phyloP scores from a whole-genome alignment of 805 yeast species.

The Cyberlindnera maritima region DNA sequence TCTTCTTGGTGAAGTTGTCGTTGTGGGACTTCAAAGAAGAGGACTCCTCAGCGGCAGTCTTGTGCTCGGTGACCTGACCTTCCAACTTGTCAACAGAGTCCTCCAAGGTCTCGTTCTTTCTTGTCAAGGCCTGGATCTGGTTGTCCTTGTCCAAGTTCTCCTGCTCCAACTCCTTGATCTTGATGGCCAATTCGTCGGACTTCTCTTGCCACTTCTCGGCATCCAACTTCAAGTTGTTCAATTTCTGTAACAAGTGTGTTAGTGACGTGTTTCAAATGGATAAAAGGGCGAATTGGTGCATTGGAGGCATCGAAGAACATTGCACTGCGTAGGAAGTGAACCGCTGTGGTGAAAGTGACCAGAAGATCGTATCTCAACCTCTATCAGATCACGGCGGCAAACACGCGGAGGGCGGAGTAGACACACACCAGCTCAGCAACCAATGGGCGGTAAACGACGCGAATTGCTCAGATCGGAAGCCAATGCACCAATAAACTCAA shows the following conservation, averaged over 20 bases:
- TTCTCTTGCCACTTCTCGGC: constrained; percentile 98
- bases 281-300: not conserved
- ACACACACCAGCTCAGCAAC: too few relatives aligned
- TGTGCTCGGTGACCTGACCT: constrained; percentile 66
- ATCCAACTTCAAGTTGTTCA: constrained; percentile 85
- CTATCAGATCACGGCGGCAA: too few relatives aligned
- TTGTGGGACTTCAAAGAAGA: constrained; percentile 84
- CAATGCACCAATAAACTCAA: too few relatives aligned
- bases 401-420: too few relatives aligned
- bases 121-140: constrained; percentile 87
- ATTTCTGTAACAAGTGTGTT: constrained; percentile 48
- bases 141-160: constrained; percentile 90
- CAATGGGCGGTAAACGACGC: not conserved
- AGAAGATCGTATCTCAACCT: too few relatives aligned
- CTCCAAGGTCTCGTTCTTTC: constrained; percentile 88
- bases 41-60: constrained; percentile 88
- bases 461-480: not conserved
- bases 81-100: constrained; percentile 74
- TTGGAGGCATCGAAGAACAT: too few relatives aligned
- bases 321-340: too few relatives aligned
- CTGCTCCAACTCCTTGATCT: constrained; percentile 89
- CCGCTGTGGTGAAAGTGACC: too few relatives aligned
- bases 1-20: constrained; percentile 88
- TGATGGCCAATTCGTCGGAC: constrained; percentile 79
- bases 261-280: too few relatives aligned